Evolutionary conservation across 768 basidiomycete genomes (phyloP).

Genomic region (Kwoniella mangroviensis): DNA sequence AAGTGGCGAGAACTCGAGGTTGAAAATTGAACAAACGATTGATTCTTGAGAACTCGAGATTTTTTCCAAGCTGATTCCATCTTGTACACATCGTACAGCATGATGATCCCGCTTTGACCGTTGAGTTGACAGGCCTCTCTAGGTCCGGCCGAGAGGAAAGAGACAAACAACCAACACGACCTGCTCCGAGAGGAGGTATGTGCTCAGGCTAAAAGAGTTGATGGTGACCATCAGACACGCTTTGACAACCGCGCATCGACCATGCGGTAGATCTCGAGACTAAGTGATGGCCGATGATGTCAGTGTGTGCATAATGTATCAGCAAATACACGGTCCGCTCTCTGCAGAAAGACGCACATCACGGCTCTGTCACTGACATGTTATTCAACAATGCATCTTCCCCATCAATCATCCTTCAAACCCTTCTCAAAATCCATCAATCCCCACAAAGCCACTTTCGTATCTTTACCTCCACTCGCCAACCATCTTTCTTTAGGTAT

Average conservation of each 20-base stretch:
- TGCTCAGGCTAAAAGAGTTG: too few relatives aligned
- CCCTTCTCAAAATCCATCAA: slow-evolving; percentile 55
- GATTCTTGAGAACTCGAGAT: too few relatives aligned
- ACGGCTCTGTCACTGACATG: too few relatives aligned
- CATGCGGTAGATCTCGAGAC: neutral
- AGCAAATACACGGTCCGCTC: too few relatives aligned
- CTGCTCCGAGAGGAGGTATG: neutral
- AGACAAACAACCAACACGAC: neutral
- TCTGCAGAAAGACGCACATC: too few relatives aligned
- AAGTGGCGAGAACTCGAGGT: too few relatives aligned
- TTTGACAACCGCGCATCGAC: neutral
- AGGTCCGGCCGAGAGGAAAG: neutral
- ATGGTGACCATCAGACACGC: neutral
- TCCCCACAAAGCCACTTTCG: slow-evolving; percentile 73
- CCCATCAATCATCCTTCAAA: neutral
- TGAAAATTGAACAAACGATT: too few relatives aligned
- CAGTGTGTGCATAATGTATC: neutral
- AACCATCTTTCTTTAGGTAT: slow-evolving; percentile 65
- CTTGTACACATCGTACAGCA: too few relatives aligned
- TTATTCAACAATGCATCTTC: neutral
- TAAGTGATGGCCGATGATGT: neutral
- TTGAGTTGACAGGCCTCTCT: neutral
- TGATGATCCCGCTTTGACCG: neutral
- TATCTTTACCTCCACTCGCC: slow-evolving; percentile 69
- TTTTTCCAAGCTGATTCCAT: too few relatives aligned